A percentile compares a stretch with the other conserved stretches of the same genome.
Evolutionary conservation across 179 eudicot genomes (phyloP).

Genomic region (Silene noctiflora): DNA sequence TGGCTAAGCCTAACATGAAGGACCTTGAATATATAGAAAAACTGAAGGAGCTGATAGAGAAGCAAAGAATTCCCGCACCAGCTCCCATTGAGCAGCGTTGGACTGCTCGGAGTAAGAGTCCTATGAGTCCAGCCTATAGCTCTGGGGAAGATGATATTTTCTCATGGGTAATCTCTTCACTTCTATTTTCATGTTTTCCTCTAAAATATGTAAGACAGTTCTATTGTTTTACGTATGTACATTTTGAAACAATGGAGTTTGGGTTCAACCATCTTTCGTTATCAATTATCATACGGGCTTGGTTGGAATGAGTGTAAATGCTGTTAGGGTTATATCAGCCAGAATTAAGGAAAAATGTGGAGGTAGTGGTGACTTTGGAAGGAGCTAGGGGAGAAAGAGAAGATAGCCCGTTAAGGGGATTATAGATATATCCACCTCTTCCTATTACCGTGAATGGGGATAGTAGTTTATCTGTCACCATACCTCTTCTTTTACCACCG

Average conservation of each 20-base stretch:
- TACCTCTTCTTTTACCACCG: too few relatives aligned
- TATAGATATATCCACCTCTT: too few relatives aligned
- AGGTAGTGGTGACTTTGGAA: too few relatives aligned
- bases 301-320: neutral
- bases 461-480: too few relatives aligned
- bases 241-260: neutral
- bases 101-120: slow-evolving; percentile 76
- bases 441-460: too few relatives aligned
- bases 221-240: neutral
- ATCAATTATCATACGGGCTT: neutral
- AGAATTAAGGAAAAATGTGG: too few relatives aligned
- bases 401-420: too few relatives aligned
- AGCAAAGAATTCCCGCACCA: slow-evolving; percentile 80
- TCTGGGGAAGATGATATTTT: slow-evolving; percentile 72
- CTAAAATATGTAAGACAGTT: neutral
- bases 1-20: slow-evolving; percentile 84
- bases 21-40: slow-evolving; percentile 81
- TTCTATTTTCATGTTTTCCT: neutral
- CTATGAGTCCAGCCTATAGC: slow-evolving; percentile 95
- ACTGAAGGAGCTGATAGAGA: slow-evolving; percentile 68
- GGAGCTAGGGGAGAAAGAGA: too few relatives aligned
- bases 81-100: slow-evolving; percentile 98
- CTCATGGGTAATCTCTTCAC: slow-evolving; percentile 69
- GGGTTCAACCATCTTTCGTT: neutral
- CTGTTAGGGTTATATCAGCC: neutral